phyloP scores from a whole-genome alignment of 148 eudicot genomes.

The Fallopia convolvulus region DNA sequence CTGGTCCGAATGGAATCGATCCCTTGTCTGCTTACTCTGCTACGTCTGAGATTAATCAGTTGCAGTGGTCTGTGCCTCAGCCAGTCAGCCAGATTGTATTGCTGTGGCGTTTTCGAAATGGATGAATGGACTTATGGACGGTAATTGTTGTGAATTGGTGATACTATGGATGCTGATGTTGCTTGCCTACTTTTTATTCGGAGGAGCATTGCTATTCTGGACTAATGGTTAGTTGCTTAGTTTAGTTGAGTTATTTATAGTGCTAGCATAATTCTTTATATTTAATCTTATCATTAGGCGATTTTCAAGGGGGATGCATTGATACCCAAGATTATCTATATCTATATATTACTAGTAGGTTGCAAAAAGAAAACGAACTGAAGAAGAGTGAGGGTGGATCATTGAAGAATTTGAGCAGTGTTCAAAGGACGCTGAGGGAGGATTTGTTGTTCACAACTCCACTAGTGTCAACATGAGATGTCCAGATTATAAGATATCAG shows the following conservation, averaged over 20 bases:
- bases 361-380: conserved; percentile 53
- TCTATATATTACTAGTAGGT: too few relatives aligned
- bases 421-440: conserved; percentile 36
- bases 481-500: conserved; percentile 23
- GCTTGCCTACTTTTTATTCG: background rate
- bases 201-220: too few relatives aligned
- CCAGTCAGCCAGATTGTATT: conserved; percentile 93
- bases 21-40: conserved; percentile 67
- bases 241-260: too few relatives aligned
- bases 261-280: too few relatives aligned
- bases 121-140: conserved; percentile 39
- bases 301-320: too few relatives aligned
- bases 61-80: conserved; percentile 83
- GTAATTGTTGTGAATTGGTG: background rate
- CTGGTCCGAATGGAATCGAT: conserved; percentile 69
- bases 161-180: background rate
- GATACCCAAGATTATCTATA: too few relatives aligned
- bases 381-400: conserved; percentile 40
- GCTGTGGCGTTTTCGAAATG: conserved; percentile 70
- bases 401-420: conserved; percentile 38
- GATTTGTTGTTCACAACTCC: conserved; percentile 36
- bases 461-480: conserved; percentile 16
- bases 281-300: too few relatives aligned
- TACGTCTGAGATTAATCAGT: conserved; percentile 82
- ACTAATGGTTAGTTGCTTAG: too few relatives aligned